Conservation (phyloP, 179 eudicot species). For the Amaranthus tricolor region DNA sequence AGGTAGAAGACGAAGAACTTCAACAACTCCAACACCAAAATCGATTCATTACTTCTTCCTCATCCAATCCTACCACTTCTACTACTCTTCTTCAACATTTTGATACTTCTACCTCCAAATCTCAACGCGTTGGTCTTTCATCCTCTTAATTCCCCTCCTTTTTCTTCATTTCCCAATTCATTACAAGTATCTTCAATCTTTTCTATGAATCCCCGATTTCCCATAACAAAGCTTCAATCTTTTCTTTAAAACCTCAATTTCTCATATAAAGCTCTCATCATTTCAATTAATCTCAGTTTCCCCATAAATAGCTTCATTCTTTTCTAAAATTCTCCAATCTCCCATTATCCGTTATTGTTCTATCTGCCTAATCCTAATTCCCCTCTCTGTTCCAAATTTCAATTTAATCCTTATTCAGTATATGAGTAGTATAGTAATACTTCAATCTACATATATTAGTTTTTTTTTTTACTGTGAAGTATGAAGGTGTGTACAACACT, state of each 20-base stretch:
- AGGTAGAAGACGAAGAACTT: conserved; percentile 84
- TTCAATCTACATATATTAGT: too few relatives aligned
- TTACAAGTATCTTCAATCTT: too few relatives aligned
- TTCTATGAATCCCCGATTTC: neutral
- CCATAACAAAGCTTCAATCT: neutral
- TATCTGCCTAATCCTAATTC: too few relatives aligned
- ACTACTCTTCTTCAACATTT: conserved; percentile 62
- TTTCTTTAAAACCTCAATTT: neutral
- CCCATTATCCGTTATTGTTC: too few relatives aligned
- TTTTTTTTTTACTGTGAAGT: neutral
- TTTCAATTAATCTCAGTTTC: neutral
- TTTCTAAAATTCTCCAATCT: too few relatives aligned
- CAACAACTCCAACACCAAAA: conserved; percentile 55
- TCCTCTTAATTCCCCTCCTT: conserved; percentile 24
- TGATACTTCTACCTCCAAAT: conserved; percentile 51
- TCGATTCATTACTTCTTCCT: conserved; percentile 37
- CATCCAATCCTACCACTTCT: conserved; percentile 26
- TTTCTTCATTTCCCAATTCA: neutral
- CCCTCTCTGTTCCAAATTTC: too few relatives aligned
- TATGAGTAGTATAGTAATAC: too few relatives aligned
- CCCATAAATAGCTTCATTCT: neutral
- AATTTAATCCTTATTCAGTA: too few relatives aligned
- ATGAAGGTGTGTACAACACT: conserved; percentile 8
- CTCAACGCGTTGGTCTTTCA: conserved; percentile 76
- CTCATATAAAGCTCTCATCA: too few relatives aligned